Evolutionary conservation across 2,329 filamentous ascomycete genomes (phyloP).

Genomic region (Fusarium sp.): DNA sequence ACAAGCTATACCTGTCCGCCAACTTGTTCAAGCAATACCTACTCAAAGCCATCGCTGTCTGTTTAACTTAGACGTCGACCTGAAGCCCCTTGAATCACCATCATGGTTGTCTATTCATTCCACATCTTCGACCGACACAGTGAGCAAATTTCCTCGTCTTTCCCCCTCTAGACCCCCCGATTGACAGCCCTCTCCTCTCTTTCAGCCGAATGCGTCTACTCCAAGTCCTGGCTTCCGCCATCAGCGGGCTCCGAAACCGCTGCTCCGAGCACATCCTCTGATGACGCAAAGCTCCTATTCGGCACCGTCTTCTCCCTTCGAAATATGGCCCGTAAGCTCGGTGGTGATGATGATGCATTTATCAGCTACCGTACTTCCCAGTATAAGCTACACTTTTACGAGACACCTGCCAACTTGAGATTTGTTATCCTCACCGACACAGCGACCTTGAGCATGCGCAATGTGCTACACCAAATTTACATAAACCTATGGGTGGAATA

Average conservation of each 20-base stretch:
- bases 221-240: slow-evolving; percentile 77
- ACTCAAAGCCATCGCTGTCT: not conserved
- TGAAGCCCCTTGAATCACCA: slow-evolving; percentile 38
- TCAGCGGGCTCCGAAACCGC: slow-evolving; percentile 44
- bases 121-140: slow-evolving; percentile 99
- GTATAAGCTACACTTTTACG: slow-evolving; percentile 99
- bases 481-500: slow-evolving; percentile 98
- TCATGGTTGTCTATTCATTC: slow-evolving; percentile 95
- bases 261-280: slow-evolving; percentile 55
- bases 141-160: slow-evolving; percentile 56
- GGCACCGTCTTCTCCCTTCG: slow-evolving; percentile 95
- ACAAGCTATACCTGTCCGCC: not conserved
- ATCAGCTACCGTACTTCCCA: slow-evolving; percentile 91
- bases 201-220: slow-evolving; percentile 96
- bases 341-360: slow-evolving; percentile 93
- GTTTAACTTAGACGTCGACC: not conserved
- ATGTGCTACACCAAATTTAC: slow-evolving; percentile 97
- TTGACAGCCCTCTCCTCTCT: slow-evolving; percentile 21
- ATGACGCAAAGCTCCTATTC: slow-evolving; percentile 97
- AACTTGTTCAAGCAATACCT: not conserved
- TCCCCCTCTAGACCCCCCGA: not conserved
- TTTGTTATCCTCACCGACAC: slow-evolving; percentile 97
- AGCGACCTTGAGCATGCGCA: slow-evolving; percentile 86
- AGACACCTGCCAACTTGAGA: slow-evolving; percentile 93
- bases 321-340: slow-evolving; percentile 96